Base-by-base conservation (phyloP, 371 early-diverging fungal species). In the Syncephalastrum sp. region DNA sequence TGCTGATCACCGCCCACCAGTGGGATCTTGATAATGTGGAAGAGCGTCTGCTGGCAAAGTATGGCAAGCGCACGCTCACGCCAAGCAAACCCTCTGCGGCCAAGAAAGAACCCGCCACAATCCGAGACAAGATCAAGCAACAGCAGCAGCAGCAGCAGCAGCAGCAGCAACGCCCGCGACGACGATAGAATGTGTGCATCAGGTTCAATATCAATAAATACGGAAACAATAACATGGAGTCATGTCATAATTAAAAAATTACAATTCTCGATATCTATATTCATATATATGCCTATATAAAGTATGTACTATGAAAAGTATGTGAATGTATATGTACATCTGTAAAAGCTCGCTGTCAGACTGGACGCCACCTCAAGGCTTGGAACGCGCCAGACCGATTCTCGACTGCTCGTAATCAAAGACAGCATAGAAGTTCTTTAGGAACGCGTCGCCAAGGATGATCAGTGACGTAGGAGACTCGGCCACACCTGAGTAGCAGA, bases 11-110 rank as follows among this genome's bases (percentile, higher is more conserved):
- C 16, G 82, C 85, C 54, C 92, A 95, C 69, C 73, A 78, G 48
- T 94, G 90, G 91, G 85, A 88, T 44, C 74, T 95, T 42, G 87
- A 91, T 1, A 84, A 84, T 67, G 76, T 96, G n/a, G 96, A 96
- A 67, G 81, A 84, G 54, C 78, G 92, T 21, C 74, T 97, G 25
- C 70, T 96, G 52, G 77, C 74, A 56, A 88, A 90, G 70, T 95
- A 92, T 64, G 89, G 89, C 33, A 86, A 86, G 21, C 19, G 17
- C 10, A 42, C 46, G 2, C 25, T 17, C n/a, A 53, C 42, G 17
- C 58, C 43, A 15, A 60, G 50, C 17, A 21, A 24, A 4, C 23
- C 50, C 5, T 24, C 49, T 21, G 17, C 50, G 3, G 17, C 46
- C 17, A 12, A 27, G 27, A 66, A 60, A 33, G 68, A 68, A 47